Conservation (phyloP, 2,329 filamentous ascomycete genomes). For the Aureobasidium namibiae region DNA sequence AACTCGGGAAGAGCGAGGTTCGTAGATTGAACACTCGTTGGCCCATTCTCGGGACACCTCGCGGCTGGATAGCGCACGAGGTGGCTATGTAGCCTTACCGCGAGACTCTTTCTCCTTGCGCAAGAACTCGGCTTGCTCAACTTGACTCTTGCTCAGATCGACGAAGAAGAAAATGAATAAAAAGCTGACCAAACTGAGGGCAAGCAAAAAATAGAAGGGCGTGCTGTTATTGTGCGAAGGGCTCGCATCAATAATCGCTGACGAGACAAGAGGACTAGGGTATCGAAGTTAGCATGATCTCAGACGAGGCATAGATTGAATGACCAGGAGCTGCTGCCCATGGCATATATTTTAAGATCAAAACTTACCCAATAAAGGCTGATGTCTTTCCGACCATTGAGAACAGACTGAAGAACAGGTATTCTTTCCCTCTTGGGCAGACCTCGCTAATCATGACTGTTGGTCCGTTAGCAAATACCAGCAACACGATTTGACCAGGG, state of each 20-base stretch:
- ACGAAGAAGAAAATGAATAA: constrained; percentile 46
- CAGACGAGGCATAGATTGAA: background rate
- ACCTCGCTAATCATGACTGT: constrained; percentile 66
- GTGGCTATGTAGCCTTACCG: background rate
- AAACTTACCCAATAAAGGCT: constrained; percentile 52
- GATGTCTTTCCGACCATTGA: constrained; percentile 61
- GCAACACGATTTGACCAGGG: too few species aligned
- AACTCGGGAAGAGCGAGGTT: background rate
- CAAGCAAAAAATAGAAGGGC: constrained; percentile 61
- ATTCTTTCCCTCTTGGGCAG: constrained; percentile 59
- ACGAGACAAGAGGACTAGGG: constrained; percentile 50
- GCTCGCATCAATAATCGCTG: constrained; percentile 58
- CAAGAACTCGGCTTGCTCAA: constrained; percentile 52
- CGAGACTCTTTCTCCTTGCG: constrained; percentile 20
- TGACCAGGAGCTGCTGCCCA: background rate
- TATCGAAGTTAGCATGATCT: background rate
- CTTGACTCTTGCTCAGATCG: constrained; percentile 52
- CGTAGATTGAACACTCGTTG: background rate
- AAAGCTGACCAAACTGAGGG: constrained; percentile 48
- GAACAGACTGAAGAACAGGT: constrained; percentile 62
- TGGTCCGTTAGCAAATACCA: too few species aligned
- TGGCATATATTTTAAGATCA: too few species aligned
- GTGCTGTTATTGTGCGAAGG: constrained; percentile 50
- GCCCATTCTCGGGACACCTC: background rate
- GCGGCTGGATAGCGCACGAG: background rate